Conservation (phyloP, 169 alveolate species). For the Plasmodium inui region DNA sequence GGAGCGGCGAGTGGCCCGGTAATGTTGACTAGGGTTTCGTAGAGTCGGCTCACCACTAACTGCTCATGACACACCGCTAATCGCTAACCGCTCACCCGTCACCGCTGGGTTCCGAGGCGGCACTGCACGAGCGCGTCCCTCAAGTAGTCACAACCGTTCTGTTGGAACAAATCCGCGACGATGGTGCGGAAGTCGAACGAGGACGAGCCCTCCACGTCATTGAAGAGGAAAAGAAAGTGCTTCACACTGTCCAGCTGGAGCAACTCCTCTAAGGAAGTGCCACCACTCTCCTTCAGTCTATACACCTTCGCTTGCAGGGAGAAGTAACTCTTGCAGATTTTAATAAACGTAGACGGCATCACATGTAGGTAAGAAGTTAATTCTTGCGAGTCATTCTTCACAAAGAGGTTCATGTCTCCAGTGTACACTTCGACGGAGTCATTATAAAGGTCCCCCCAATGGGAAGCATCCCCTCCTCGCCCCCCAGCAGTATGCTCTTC, state of each 20-base stretch:
- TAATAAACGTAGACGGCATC: slow-evolving; percentile 18
- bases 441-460: background rate
- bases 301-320: slow-evolving; percentile 29
- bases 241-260: slow-evolving; percentile 26
- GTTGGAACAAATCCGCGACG: slow-evolving; percentile 14
- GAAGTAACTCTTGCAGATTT: slow-evolving; percentile 43
- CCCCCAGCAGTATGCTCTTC: background rate
- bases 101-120: background rate
- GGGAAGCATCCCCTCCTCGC: background rate
- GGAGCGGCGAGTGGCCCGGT: too few relatives aligned
- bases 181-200: slow-evolving; percentile 17
- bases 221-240: slow-evolving; percentile 13
- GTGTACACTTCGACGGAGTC: background rate
- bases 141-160: slow-evolving; percentile 24
- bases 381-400: slow-evolving; percentile 46
- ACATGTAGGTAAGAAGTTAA: slow-evolving; percentile 24
- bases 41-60: too few relatives aligned
- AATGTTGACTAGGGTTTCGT: too few relatives aligned
- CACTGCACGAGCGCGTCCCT: slow-evolving; percentile 21
- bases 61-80: too few relatives aligned
- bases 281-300: background rate
- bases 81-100: background rate
- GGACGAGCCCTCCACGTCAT: slow-evolving; percentile 15
- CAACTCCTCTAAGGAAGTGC: slow-evolving; percentile 1
- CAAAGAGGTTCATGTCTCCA: slow-evolving; percentile 73